A percentile compares a stretch with the other conserved stretches of the same genome.
Evolutionary conservation across 1,139 yeast species (phyloP).

Genomic region (Protomyces macrosporus): DNA sequence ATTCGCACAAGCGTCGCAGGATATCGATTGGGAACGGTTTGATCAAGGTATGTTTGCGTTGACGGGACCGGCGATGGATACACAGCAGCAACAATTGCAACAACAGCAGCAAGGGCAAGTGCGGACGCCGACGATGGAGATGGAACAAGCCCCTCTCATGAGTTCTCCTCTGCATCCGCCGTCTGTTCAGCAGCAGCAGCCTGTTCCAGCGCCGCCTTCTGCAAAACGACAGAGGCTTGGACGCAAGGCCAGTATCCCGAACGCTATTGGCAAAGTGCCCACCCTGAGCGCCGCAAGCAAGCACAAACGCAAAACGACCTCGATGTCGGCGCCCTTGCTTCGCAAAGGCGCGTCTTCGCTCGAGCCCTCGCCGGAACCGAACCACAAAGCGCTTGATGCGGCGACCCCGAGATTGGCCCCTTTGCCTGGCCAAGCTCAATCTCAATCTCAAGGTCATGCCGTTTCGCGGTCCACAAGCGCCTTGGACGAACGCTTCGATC

Average conservation of each 20-base stretch:
- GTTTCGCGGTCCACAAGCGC: neutral
- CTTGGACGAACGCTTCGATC: neutral
- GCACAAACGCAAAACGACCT: neutral
- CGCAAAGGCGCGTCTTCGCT: neutral
- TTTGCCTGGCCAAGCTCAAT: neutral
- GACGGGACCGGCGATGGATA: conserved; percentile 13
- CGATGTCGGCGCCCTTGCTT: neutral
- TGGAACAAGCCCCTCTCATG: neutral
- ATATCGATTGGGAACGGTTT: conserved; percentile 23
- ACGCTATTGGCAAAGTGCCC: neutral
- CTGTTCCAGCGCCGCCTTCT: neutral
- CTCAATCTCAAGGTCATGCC: neutral
- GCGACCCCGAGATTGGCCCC: neutral
- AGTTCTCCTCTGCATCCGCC: neutral
- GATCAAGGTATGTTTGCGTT: conserved; percentile 16
- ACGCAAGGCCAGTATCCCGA: neutral
- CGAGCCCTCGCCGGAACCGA: conserved; percentile 15
- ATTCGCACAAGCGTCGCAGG: neutral
- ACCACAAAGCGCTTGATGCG: neutral
- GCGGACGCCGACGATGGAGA: neutral
- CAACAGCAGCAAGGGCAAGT: neutral
- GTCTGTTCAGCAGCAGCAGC: neutral
- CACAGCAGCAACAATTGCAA: neutral
- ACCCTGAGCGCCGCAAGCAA: neutral
- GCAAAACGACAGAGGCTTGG: neutral